Percentiles rank a stretch among this genome's conserved stretches.
These are phyloP conservation scores for Colletotrichum acutatum DNA, from an alignment of 2,329 filamentous ascomycete species.

Conservation along the genomic window DNA sequence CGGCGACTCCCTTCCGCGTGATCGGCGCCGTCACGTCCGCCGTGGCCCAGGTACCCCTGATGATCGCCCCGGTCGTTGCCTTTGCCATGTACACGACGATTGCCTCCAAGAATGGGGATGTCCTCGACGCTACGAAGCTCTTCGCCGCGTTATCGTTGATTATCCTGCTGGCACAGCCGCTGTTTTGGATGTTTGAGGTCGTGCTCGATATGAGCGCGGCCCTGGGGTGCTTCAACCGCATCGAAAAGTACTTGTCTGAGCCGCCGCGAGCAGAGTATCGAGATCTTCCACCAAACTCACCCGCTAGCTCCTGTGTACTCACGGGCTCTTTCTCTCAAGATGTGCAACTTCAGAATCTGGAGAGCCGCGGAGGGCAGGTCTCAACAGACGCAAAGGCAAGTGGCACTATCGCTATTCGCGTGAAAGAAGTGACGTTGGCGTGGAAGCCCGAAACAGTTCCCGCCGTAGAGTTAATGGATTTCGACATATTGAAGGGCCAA, in stretches of 20 bases:
- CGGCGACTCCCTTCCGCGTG: conserved; percentile 43
- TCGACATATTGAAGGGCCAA: conserved; percentile 43
- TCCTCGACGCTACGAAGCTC: conserved; percentile 29
- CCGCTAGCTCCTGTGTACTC: background rate
- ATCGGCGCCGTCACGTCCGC: conserved; percentile 48
- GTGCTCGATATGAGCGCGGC: conserved; percentile 36
- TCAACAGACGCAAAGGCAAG: background rate
- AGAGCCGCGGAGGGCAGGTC: background rate
- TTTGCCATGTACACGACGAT: conserved; percentile 28
- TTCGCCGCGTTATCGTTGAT: conserved; percentile 40
- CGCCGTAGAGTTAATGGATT: conserved; percentile 45
- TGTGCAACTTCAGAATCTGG: background rate
- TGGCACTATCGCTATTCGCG: conserved; percentile 12
- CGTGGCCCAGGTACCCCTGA: conserved; percentile 43
- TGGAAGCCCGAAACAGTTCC: conserved; percentile 45
- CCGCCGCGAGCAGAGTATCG: conserved; percentile 42
- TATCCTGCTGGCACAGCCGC: conserved; percentile 38
- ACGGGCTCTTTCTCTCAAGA: background rate
- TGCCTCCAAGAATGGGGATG: conserved; percentile 9
- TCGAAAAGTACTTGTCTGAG: conserved; percentile 41
- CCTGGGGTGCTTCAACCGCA: conserved; percentile 41
- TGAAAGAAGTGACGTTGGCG: conserved; percentile 45
- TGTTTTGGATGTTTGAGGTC: conserved; percentile 51
- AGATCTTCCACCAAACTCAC: background rate
- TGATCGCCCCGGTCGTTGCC: conserved; percentile 35